Evolutionary conservation across 805 yeast species (phyloP).

Genomic region (Cyberlindnera misumaiensis): DNA sequence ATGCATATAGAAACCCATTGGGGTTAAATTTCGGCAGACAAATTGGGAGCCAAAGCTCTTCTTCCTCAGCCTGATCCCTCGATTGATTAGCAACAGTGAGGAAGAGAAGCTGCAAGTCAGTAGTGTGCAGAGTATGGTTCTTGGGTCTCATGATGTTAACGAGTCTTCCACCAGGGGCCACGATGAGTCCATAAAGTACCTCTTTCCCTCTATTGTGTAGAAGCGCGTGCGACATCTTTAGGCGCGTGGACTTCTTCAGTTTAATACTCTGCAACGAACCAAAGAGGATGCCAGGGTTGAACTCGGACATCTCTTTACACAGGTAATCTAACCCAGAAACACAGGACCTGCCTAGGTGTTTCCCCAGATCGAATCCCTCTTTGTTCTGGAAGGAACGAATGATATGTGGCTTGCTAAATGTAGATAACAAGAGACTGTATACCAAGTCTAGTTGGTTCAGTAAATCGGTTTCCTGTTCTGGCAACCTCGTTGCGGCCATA

Average conservation of each 20-base stretch:
- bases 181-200: slow-evolving; percentile 68
- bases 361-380: slow-evolving; percentile 77
- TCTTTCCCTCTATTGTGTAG: slow-evolving; percentile 43
- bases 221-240: slow-evolving; percentile 49
- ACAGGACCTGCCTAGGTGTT: slow-evolving; percentile 69
- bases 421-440: slow-evolving; percentile 73
- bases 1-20: slow-evolving; percentile 80
- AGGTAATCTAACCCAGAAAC: slow-evolving; percentile 62
- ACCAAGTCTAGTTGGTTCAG: slow-evolving; percentile 62
- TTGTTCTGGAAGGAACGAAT: slow-evolving; percentile 59
- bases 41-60: slow-evolving; percentile 90
- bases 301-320: slow-evolving; percentile 42
- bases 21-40: slow-evolving; percentile 88
- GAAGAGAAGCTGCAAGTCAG: slow-evolving; percentile 71
- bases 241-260: slow-evolving; percentile 51
- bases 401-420: slow-evolving; percentile 76
- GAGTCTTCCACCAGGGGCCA: slow-evolving; percentile 56
- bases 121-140: slow-evolving; percentile 70
- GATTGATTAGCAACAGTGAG: slow-evolving; percentile 53
- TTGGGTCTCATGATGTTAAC: slow-evolving; percentile 70
- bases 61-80: slow-evolving; percentile 29
- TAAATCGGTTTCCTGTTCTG: slow-evolving; percentile 46
- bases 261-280: slow-evolving; percentile 62
- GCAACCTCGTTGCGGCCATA: slow-evolving; percentile 56
- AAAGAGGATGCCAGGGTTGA: slow-evolving; percentile 53